Base-by-base conservation (phyloP, 2,329 filamentous ascomycete species). In the Rhinocladiella similis region DNA sequence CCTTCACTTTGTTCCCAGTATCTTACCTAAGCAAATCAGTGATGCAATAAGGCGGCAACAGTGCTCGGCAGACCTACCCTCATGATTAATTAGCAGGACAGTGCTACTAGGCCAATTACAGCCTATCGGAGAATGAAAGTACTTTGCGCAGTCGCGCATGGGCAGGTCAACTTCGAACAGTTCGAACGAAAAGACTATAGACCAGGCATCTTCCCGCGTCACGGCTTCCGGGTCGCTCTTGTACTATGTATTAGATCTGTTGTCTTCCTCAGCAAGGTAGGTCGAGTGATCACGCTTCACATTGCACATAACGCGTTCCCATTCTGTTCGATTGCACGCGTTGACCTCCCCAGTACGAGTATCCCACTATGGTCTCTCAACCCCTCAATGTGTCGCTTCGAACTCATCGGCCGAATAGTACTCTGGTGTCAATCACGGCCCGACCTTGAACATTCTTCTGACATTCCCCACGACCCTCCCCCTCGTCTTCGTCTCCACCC, bases 381-480 rank as follows among this genome's bases (percentile, higher is more conserved):
- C 43, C 49, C 52, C 56, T 66, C 70, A 64, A 77, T 77, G 75
- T 77, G 75, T 71, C 74, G 75, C n/a, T 74, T 74, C 60, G 75
- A 77, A 65, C 66, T 77, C 47, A 64, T 77, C 48, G 75, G 75
- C 47, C 70, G 74, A 61, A 66, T 72, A 60, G 64, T 77, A 63
- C 65, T 77, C 56, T 74, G 72, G 58, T 73, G 73, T 68, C 73
- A 74, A 55, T 70, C 71, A 56, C 64, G 63, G 43, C 65, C 61
- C 48, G 35, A 57, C 14, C 35, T 27, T n/a, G 47, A 50, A 18
- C 38, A 39, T 36, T 50, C 53, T 25, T 53, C 54, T 38, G 55
- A 58, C 43, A 38, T 51, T 13, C 39, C 20, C 39, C 54, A 53
- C 51, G 57, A 56, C 33, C 56, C 57, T 39, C 49, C 39, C 6